Evolutionary conservation across 2,329 filamentous ascomycete species (phyloP), one percentile per base, ranked within the genome.

Genomic region (Bipolaris gigantea): DNA sequence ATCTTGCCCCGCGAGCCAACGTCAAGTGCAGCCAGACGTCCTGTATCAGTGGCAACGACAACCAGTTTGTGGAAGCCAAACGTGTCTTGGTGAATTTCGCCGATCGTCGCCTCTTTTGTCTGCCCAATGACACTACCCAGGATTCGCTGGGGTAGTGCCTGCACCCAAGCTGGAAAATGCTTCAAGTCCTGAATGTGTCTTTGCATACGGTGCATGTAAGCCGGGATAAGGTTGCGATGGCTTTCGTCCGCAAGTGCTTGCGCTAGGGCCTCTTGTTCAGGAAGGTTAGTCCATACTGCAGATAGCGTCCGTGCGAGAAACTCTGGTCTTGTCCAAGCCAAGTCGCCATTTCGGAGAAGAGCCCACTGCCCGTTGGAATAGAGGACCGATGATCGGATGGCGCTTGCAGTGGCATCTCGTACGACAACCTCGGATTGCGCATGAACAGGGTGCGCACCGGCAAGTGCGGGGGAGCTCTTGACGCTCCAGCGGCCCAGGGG

Each of bases 51-150:
- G 5, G 88, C 92, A 46, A 96, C 79, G 53, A 97, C 80, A 5
- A 92, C 83, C 30, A 93, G 78, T 75, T 96, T 96, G 73, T 90
- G 88, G 75, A 97, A 93, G 4, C 93, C 93, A 72, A 97, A 97
- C 35, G 81, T 85, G 65, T 94, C 89, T 15, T 85, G 81, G 16
- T 79, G 76, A n/a, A 88, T 77, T 6, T 79, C 79, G 25, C 78
- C 74, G 1, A 75, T 67, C 15, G 80, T 76, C 8, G 82, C 80
- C 0, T 83, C 83, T 30, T 85, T 84, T 15, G 90, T 78, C 60
- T 85, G 87, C 56, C 76, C 76, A 19, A 76, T 57, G 21, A 80
- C 67, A 33, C 71, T 77, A 42, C 83, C 83, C 2, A 92, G 66
- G 13, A 97, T 76, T 21, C 86, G 85, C 39, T 80, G 76, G 4